These are phyloP conservation scores for Aureobasidium namibiae DNA, from an alignment of 2,329 filamentous ascomycete genomes.

Conservation along the genomic window DNA sequence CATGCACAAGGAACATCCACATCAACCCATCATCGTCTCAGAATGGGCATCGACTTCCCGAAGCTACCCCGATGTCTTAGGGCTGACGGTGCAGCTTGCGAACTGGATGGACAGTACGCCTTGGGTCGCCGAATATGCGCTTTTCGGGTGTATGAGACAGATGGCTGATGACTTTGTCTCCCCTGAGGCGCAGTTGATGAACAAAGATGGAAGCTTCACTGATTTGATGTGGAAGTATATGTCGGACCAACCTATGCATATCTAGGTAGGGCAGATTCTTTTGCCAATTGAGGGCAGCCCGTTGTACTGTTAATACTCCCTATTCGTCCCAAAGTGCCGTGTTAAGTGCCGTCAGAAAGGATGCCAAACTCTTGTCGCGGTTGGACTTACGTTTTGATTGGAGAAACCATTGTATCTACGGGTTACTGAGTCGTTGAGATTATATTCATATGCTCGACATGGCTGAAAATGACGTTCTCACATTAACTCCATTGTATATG, in stretches of 20 bases:
- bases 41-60: not conserved
- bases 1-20: not conserved
- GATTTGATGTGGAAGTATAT: slow-evolving; percentile 24
- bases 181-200: slow-evolving; percentile 40
- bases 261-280: too few species aligned
- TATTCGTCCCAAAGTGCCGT: too few species aligned
- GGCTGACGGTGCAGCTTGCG: not conserved
- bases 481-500: too few species aligned
- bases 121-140: not conserved
- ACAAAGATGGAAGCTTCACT: slow-evolving; percentile 33
- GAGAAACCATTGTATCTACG: too few species aligned
- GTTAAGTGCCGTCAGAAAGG: too few species aligned
- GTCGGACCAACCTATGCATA: slow-evolving; percentile 19
- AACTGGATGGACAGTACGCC: not conserved
- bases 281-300: too few species aligned
- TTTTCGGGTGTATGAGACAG: slow-evolving; percentile 30
- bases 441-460: too few species aligned
- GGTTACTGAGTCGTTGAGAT: too few species aligned
- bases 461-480: too few species aligned
- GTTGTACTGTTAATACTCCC: too few species aligned
- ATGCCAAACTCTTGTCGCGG: too few species aligned
- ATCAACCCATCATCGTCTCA: not conserved
- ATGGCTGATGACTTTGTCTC: slow-evolving; percentile 39
- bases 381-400: too few species aligned
- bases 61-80: not conserved